Evolutionary conservation across 768 basidiomycete species (phyloP).

Genomic region (Cyclocybe cylindracea): DNA sequence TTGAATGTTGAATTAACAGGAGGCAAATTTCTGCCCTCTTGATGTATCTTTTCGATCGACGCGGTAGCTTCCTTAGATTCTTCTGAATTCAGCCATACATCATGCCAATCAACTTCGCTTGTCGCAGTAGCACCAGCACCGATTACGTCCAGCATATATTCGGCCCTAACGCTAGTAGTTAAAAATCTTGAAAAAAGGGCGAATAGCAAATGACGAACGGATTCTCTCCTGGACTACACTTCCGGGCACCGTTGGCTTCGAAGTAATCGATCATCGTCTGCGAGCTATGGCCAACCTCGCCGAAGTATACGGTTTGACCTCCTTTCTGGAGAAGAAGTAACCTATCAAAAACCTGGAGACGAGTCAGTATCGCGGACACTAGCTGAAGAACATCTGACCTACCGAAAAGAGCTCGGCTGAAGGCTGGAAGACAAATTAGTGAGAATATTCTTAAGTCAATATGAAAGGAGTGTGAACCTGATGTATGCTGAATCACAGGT

Average conservation of each 20-base stretch:
- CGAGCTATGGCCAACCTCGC: constrained; percentile 66
- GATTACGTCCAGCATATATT: constrained; percentile 69
- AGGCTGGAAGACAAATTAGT: constrained; percentile 42
- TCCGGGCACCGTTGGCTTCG: constrained; percentile 62
- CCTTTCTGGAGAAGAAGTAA: constrained; percentile 77
- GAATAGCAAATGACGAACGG: constrained; percentile 47
- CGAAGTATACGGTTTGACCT: constrained; percentile 76
- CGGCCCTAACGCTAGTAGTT: constrained; percentile 43
- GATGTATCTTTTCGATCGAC: constrained; percentile 49
- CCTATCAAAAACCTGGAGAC: constrained; percentile 65
- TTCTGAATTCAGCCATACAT: constrained; percentile 44
- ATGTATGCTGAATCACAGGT: constrained; percentile 36
- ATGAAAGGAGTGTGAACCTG: constrained; percentile 23
- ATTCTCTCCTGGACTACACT: constrained; percentile 69
- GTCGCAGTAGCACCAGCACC: constrained; percentile 70
- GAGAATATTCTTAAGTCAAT: not conserved
- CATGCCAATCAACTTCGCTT: constrained; percentile 55
- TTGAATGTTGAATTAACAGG: constrained; percentile 36
- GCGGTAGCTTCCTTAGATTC: constrained; percentile 32
- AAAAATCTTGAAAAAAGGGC: constrained; percentile 2
- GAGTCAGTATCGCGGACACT: not conserved
- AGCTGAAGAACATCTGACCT: not conserved
- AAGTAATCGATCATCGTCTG: constrained; percentile 75
- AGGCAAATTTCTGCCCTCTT: constrained; percentile 48
- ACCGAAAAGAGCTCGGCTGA: constrained; percentile 82